These are phyloP conservation scores for Helotiales sp. DNA, from an alignment of 2,329 filamentous ascomycete genomes.

Conservation along the genomic window DNA sequence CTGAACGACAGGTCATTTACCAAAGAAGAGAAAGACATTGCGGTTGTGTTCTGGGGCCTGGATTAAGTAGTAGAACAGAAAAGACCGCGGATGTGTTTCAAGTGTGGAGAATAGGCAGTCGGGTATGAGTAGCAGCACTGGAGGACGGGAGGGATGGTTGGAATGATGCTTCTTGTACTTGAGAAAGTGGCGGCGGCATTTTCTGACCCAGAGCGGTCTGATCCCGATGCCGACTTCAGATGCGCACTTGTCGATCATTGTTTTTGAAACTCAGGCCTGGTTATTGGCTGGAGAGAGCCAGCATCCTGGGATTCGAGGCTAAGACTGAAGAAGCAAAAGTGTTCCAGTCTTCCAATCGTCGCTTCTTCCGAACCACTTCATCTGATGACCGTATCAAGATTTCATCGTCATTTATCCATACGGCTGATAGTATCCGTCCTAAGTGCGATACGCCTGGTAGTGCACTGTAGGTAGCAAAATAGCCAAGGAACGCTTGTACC, in stretches of 20 bases:
- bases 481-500: no score
- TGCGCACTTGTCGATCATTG: background rate
- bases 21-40: slow-evolving; percentile 71
- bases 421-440: no score
- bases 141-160: background rate
- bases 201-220: slow-evolving; percentile 5
- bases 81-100: slow-evolving; percentile 1
- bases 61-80: background rate
- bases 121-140: background rate
- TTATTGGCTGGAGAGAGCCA: background rate
- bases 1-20: slow-evolving; percentile 68
- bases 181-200: background rate
- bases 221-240: background rate
- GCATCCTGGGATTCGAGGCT: background rate
- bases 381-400: background rate
- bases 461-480: no score
- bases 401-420: background rate
- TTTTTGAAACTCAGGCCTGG: background rate
- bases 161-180: background rate
- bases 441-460: no score
- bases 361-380: background rate
- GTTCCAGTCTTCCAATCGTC: background rate
- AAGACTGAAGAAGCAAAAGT: background rate
- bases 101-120: slow-evolving; percentile 1
- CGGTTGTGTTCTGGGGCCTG: background rate